These are phyloP conservation scores for Euphorbia peplus DNA, from an alignment of 345 rosid species.

Conservation along the genomic window DNA sequence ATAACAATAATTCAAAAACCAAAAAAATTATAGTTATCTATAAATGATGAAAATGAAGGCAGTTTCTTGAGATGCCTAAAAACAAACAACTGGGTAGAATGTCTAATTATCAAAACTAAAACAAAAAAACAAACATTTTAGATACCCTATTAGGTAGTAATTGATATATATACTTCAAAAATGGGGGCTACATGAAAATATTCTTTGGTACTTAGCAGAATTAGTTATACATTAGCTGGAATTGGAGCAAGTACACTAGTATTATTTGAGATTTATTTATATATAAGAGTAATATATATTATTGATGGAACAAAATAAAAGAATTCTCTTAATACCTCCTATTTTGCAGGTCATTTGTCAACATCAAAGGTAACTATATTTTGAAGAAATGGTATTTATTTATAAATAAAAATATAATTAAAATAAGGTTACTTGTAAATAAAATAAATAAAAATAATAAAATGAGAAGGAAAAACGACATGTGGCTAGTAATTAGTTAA, in stretches of 20 bases:
- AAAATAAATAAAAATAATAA: constrained; percentile 21
- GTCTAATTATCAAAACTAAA: not conserved
- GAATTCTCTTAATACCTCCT: not conserved
- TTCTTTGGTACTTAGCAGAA: not conserved
- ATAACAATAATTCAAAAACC: not conserved
- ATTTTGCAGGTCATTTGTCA: constrained; percentile 26
- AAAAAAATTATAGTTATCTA: not conserved
- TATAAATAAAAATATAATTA: constrained; percentile 3
- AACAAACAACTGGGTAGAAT: constrained; percentile 3
- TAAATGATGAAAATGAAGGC: not conserved
- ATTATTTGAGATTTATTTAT: too few relatives aligned
- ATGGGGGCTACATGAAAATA: not conserved
- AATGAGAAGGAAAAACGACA: constrained; percentile 68
- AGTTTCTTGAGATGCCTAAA: not conserved
- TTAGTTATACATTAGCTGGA: not conserved
- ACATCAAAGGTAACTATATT: constrained; percentile 25
- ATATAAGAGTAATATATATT: not conserved
- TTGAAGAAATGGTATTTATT: constrained; percentile 24
- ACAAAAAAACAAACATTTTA: not conserved
- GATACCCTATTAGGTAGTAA: too few relatives aligned
- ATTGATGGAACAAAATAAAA: not conserved
- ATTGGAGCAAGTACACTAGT: not conserved
- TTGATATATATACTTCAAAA: not conserved
- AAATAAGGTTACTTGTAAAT: constrained; percentile 35
- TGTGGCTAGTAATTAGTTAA: constrained; percentile 68